A percentile compares a stretch with the other conserved stretches of the same genome.
Evolutionary conservation across 305 asterid species (phyloP).

Genomic region (Fraxinus sp.): DNA sequence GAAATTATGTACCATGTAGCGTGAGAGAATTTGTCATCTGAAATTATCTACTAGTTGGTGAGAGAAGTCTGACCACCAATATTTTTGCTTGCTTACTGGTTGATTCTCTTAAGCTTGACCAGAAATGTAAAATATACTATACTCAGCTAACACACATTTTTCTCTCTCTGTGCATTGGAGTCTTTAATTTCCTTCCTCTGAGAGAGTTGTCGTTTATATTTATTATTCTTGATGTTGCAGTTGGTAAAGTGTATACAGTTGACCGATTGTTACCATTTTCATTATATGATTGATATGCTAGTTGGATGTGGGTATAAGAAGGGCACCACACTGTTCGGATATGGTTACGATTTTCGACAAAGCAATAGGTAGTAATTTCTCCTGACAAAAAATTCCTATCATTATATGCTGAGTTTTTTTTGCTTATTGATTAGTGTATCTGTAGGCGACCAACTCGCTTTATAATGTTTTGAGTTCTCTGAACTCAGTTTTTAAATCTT

Average conservation of each 20-base stretch:
- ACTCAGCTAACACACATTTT: neutral
- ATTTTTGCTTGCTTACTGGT: neutral
- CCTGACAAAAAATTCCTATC: conserved; percentile 9
- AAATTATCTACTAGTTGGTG: neutral
- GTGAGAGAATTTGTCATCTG: neutral
- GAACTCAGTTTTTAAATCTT: neutral
- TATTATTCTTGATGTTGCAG: conserved; percentile 40
- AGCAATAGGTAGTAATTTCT: conserved; percentile 70
- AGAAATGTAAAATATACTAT: neutral
- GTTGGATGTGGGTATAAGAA: conserved; percentile 89
- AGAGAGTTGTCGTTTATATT: conserved; percentile 11
- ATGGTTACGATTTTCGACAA: conserved; percentile 94
- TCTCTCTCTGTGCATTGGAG: neutral
- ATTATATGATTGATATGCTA: conserved; percentile 94
- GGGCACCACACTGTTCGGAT: conserved; percentile 89
- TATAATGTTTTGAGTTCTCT: neutral
- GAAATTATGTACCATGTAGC: neutral
- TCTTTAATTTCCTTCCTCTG: neutral
- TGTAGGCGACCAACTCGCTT: neutral
- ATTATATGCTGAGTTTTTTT: neutral
- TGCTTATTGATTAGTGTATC: neutral
- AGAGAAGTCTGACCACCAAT: neutral
- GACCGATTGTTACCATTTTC: conserved; percentile 75
- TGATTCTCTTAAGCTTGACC: neutral
- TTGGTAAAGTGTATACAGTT: conserved; percentile 63